Conservation (phyloP, 1,284 basidiomycete species). For the Ustilago tritici region DNA sequence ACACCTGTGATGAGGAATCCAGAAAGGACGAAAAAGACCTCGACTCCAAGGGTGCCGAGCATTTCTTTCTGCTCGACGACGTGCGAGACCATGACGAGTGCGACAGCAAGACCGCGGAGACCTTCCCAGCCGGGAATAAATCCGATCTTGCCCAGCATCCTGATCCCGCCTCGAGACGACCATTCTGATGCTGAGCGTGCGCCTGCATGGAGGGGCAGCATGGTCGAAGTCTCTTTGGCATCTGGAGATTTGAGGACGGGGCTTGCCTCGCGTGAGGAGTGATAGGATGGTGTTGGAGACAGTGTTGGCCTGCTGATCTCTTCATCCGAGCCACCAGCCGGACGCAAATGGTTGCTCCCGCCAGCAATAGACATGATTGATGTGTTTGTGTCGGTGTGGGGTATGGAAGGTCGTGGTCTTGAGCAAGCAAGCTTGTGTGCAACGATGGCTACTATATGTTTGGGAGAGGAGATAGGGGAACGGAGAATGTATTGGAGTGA, state of each 20-base stretch:
- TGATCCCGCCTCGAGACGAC: background rate
- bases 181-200: background rate
- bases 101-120: slow-evolving; percentile 29
- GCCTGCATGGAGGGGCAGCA: slow-evolving; percentile 23
- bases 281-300: slow-evolving; percentile 21
- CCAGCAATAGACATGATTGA: slow-evolving; percentile 7
- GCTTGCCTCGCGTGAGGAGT: slow-evolving; percentile 22
- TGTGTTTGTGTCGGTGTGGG: background rate
- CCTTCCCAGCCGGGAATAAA: slow-evolving; percentile 47
- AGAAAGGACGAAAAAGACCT: slow-evolving; percentile 42
- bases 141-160: slow-evolving; percentile 26
- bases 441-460: background rate
- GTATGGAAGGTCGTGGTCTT: background rate
- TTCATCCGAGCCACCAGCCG: slow-evolving; percentile 10
- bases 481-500: background rate
- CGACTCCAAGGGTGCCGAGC: slow-evolving; percentile 39
- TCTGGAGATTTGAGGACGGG: slow-evolving; percentile 5
- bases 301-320: slow-evolving; percentile 11
- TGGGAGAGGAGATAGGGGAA: background rate
- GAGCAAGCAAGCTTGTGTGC: too few relatives aligned
- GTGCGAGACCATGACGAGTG: slow-evolving; percentile 30
- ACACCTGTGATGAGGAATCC: slow-evolving; percentile 52
- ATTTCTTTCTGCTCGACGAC: slow-evolving; percentile 31
- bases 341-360: slow-evolving; percentile 6
- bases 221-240: slow-evolving; percentile 7